Percentiles rank a stretch among this genome's conserved stretches.
phyloP scores from a whole-genome alignment of 163 green algal species.

The Picocystis sp. region DNA sequence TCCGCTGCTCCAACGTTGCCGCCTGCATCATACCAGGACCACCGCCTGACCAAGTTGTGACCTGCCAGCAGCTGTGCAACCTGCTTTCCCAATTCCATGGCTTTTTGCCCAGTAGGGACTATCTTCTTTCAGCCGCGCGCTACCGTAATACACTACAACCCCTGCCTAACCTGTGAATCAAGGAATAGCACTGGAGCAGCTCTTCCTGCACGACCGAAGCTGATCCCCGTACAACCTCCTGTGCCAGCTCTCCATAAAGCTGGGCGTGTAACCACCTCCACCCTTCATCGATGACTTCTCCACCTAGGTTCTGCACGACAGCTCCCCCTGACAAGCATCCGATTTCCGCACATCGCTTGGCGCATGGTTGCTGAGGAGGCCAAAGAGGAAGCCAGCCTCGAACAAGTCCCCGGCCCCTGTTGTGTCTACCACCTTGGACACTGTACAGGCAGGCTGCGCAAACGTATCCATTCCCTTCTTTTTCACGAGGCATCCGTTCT shows the following conservation, averaged over 20 bases:
- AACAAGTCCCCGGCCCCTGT: conserved; percentile 44
- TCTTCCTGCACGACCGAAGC: conserved; percentile 37
- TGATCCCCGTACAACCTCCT: conserved; percentile 29
- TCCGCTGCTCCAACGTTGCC: conserved; percentile 16
- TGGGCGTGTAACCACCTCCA: conserved; percentile 32
- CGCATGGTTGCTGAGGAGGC: conserved; percentile 15
- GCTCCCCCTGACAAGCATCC: conserved; percentile 42
- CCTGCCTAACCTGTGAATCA: conserved; percentile 44
- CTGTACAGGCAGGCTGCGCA: conserved; percentile 23
- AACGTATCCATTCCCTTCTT: conserved; percentile 7
- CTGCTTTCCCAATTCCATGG: conserved; percentile 19
- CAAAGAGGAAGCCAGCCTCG: conserved; percentile 36
- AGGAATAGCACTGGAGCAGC: conserved; percentile 42
- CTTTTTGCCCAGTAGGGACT: conserved; percentile 21
- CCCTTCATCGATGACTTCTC: conserved; percentile 28
- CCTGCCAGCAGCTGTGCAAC: conserved; percentile 34
- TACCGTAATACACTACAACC: conserved; percentile 52
- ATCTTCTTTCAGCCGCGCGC: conserved; percentile 16
- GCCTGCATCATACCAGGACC: conserved; percentile 55
- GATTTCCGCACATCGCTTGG: conserved; percentile 29
- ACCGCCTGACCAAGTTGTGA: conserved; percentile 45
- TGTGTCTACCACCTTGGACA: conserved; percentile 30
- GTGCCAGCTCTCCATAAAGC: conserved; percentile 38
- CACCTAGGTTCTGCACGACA: conserved; percentile 38
- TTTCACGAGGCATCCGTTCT: conserved; percentile 39